Evolutionary conservation across 2,329 filamentous ascomycete species (phyloP).

Genomic region (Fusarium sp.): DNA sequence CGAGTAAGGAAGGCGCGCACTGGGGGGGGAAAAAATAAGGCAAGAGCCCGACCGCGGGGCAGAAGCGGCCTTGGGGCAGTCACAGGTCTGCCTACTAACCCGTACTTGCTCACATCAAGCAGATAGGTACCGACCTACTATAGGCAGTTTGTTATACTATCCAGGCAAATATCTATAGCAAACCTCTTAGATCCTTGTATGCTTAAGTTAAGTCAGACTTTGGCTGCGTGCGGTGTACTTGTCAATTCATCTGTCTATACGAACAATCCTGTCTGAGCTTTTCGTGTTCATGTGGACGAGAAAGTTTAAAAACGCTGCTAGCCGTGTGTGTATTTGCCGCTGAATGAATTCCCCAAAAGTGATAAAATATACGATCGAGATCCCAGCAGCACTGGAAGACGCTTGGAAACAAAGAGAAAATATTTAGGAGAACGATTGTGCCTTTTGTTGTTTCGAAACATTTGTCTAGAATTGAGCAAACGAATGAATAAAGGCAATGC

Average conservation of each 20-base stretch:
- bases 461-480: not conserved
- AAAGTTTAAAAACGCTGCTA: conserved; percentile 9
- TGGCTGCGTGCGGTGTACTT: not conserved
- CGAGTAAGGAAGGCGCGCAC: conserved; percentile 28
- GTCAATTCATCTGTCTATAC: not conserved
- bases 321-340: conserved; percentile 20
- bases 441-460: not conserved
- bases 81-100: not conserved
- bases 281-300: not conserved
- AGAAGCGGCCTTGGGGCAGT: not conserved
- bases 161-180: not conserved
- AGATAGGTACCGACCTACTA: too few species aligned
- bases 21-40: conserved; percentile 29
- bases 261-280: not conserved
- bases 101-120: not conserved
- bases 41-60: conserved; percentile 20
- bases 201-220: not conserved
- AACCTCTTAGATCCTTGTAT: not conserved
- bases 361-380: conserved; percentile 33
- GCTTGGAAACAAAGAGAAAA: conserved; percentile 3
- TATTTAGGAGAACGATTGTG: not conserved
- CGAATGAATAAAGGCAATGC: not conserved
- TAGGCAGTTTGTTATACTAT: not conserved
- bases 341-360: conserved; percentile 12
- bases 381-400: conserved; percentile 14